Evolutionary conservation across 768 basidiomycete species (phyloP).

Genomic region (Leccinum broughii): DNA sequence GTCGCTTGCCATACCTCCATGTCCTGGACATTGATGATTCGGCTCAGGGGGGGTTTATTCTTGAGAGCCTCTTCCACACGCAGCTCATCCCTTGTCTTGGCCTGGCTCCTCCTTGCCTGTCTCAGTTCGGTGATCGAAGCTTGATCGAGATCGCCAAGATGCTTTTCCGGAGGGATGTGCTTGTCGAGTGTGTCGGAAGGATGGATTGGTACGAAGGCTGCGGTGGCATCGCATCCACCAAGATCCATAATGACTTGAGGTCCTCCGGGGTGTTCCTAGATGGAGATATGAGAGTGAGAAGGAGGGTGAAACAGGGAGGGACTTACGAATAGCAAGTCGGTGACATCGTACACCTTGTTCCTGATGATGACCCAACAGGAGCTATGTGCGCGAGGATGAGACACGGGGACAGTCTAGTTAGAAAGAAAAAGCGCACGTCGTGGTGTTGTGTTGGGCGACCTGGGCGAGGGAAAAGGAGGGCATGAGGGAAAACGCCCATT

Average conservation of each 20-base stretch:
- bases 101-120: conserved; percentile 39
- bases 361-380: conserved; percentile 86
- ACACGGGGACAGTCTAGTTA: neutral
- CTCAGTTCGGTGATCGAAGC: conserved; percentile 42
- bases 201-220: conserved; percentile 79
- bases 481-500: conserved; percentile 14
- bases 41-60: conserved; percentile 61
- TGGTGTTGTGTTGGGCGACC: conserved; percentile 58
- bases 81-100: conserved; percentile 67
- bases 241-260: conserved; percentile 78
- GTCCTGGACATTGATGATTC: conserved; percentile 75
- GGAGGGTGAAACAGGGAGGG: neutral
- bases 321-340: conserved; percentile 68
- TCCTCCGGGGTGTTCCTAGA: conserved; percentile 80
- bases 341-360: conserved; percentile 83
- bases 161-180: conserved; percentile 67
- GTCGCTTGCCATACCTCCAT: conserved; percentile 60
- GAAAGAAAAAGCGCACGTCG: conserved; percentile 39
- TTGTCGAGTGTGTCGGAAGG: conserved; percentile 77
- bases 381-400: conserved; percentile 35
- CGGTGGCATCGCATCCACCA: conserved; percentile 83
- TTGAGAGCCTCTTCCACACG: conserved; percentile 62
- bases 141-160: conserved; percentile 64
- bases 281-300: conserved; percentile 9
- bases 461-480: conserved; percentile 52